phyloP scores from a whole-genome alignment of 805 yeast genomes.

The Lachancea thermotolerans region DNA sequence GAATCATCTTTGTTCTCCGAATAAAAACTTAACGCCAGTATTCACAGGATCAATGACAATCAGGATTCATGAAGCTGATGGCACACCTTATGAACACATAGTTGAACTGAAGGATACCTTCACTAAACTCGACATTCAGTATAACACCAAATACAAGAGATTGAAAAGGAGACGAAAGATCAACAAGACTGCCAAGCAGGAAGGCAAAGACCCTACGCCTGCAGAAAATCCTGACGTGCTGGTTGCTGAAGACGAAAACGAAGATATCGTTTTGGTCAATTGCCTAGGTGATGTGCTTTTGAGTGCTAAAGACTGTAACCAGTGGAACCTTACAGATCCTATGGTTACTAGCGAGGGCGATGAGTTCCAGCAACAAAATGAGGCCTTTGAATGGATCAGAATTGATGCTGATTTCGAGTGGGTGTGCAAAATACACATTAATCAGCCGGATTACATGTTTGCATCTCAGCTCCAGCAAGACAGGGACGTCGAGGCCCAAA shows the following conservation, averaged over 20 bases:
- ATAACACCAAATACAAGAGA: constrained; percentile 87
- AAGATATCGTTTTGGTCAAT: constrained; percentile 38
- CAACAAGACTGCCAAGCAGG: constrained; percentile 38
- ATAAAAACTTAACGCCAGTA: constrained; percentile 29
- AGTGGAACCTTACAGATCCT: constrained; percentile 74
- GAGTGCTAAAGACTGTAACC: constrained; percentile 48
- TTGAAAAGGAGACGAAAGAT: constrained; percentile 52
- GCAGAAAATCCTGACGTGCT: constrained; percentile 5
- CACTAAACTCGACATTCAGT: constrained; percentile 87
- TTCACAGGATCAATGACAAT: constrained; percentile 96
- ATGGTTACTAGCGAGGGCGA: constrained; percentile 38
- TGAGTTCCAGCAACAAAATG: constrained; percentile 39
- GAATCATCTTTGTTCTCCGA: constrained; percentile 18
- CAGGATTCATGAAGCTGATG: constrained; percentile 95
- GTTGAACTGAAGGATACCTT: constrained; percentile 81
- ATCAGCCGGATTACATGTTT: constrained; percentile 92
- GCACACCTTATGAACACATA: constrained; percentile 97
- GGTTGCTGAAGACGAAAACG: constrained; percentile 25
- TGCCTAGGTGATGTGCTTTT: constrained; percentile 76
- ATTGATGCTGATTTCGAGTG: constrained; percentile 98
- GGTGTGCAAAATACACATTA: constrained; percentile 76
- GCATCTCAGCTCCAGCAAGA: constrained; percentile 91
- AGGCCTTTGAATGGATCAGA: constrained; percentile 95
- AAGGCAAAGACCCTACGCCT: constrained; percentile 9
- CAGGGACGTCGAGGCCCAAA: constrained; percentile 92